Evolutionary conservation across 495 filamentous ascomycete species (phyloP), one percentile per base, ranked within the genome.

Genomic region (Aspergillus panamensis): DNA sequence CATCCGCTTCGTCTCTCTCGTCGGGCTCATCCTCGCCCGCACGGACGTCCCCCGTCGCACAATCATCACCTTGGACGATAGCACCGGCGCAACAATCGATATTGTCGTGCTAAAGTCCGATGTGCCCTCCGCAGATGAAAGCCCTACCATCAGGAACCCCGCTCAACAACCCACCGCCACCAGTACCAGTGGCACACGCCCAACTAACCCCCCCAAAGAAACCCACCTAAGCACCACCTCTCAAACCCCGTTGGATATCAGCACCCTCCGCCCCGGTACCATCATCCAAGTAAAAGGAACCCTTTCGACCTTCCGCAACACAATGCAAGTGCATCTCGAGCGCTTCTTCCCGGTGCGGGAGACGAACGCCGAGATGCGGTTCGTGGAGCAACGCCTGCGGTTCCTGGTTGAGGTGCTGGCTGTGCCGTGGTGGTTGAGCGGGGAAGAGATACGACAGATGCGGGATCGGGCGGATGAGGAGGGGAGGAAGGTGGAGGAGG

Each of bases 261-360:
- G 65, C 0, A 19, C 50, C 0, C 74, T 96, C 3, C 80, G 84
- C 35, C 77, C 93, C 0, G 88, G 90, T 6, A 78, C 78, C 6
- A 75, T 90, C 2, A 74, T 95, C 12, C 91, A 93, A 60, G 76
- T 89, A 25, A 96, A 95, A 65, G 91, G 92, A 12, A 85, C 78
- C 2, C 66, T 96, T 0, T 77, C 72, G 8, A 67, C 68, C 10
- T 96, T 87, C 63, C 79, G 92, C 40, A 74, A 73, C 0, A 68
- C 69, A 25, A 82, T 74, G 61, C 89, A 96, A 64, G 71, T 97
- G 8, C 71, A 86, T 29, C 69, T 91, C 6, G 87, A 92, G 62
- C 86, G 87, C 30, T 74, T 92, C 17, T 73, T 69, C 47, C 64
- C 80, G 0, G 51, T 93, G 0, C 59, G 60, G 0, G 81, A 85